These are phyloP conservation scores for Helicocarpus griseus DNA, from an alignment of 2,329 filamentous ascomycete species.

Conservation along the genomic window DNA sequence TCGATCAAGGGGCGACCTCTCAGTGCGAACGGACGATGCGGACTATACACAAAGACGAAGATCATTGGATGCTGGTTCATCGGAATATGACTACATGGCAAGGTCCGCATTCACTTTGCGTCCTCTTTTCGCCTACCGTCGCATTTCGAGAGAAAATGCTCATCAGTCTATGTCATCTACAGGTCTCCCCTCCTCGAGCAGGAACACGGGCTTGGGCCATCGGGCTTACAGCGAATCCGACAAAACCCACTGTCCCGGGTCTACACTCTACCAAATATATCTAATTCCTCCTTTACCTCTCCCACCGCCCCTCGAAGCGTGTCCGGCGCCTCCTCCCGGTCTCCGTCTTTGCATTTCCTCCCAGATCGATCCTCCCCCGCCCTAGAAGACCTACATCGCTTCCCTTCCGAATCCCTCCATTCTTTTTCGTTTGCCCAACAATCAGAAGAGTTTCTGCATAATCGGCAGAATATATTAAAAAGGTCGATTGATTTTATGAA, in stretches of 20 bases:
- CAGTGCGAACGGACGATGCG: slow-evolving; percentile 43
- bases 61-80: slow-evolving; percentile 63
- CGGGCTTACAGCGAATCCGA: slow-evolving; percentile 85
- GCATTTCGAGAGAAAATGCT: not conserved
- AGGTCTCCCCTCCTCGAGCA: slow-evolving; percentile 82
- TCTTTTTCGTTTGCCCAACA: slow-evolving; percentile 97
- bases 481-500: slow-evolving; percentile 95
- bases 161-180: slow-evolving; percentile 5
- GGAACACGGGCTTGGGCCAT: slow-evolving; percentile 75
- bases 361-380: slow-evolving; percentile 61
- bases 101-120: slow-evolving; percentile 48
- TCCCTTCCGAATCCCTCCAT: slow-evolving; percentile 90
- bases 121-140: not conserved
- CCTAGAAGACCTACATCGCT: slow-evolving; percentile 78
- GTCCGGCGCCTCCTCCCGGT: slow-evolving; percentile 47
- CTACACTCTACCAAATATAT: slow-evolving; percentile 52
- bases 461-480: slow-evolving; percentile 84
- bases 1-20: slow-evolving; percentile 41
- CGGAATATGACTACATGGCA: slow-evolving; percentile 61
- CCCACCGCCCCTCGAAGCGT: slow-evolving; percentile 60
- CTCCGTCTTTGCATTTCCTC: slow-evolving; percentile 45
- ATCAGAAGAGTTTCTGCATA: slow-evolving; percentile 84
- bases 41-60: slow-evolving; percentile 56
- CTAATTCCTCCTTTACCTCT: slow-evolving; percentile 50
- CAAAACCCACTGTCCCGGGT: slow-evolving; percentile 64